A percentile compares a stretch with the other conserved stretches of the same genome.
Evolutionary conservation across 805 yeast species (phyloP).

Genomic region (Saturnispora sanitii): DNA sequence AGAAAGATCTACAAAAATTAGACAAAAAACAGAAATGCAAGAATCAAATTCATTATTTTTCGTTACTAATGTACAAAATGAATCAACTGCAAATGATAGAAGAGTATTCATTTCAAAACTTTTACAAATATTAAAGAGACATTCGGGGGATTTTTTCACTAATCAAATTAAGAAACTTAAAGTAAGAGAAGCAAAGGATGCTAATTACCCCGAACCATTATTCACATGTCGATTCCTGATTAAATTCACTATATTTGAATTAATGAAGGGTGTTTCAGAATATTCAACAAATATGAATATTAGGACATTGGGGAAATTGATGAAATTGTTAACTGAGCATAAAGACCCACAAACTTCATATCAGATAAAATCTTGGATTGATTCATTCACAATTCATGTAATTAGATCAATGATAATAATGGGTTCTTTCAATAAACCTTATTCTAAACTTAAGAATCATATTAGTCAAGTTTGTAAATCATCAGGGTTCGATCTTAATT

Average conservation of each 20-base stretch:
- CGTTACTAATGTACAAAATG: conserved; percentile 4
- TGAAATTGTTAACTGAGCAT: conserved; percentile 29
- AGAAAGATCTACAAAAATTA: conserved; percentile 1
- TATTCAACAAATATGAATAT: conserved; percentile 42
- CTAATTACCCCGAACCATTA: conserved; percentile 17
- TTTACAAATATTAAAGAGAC: conserved; percentile 31
- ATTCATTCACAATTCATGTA: conserved; percentile 53
- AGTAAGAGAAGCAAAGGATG: conserved; percentile 26
- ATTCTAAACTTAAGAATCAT: conserved; percentile 57
- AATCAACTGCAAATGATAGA: conserved; percentile 8
- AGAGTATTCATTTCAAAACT: conserved; percentile 27
- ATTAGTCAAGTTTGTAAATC: conserved; percentile 38
- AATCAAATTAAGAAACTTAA: conserved; percentile 32
- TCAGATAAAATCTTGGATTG: conserved; percentile 42
- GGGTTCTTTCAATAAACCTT: conserved; percentile 49
- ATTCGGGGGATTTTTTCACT: conserved; percentile 36
- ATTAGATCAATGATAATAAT: conserved; percentile 49
- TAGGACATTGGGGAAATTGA: conserved; percentile 41
- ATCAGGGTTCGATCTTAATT: conserved; percentile 28
- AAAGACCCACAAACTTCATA: conserved; percentile 16
- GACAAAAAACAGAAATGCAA: conserved; percentile 1
- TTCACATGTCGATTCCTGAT: conserved; percentile 45
- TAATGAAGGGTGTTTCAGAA: conserved; percentile 37
- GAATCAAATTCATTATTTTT: conserved; percentile 7
- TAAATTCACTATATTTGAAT: conserved; percentile 42